phyloP scores from a whole-genome alignment of 2,329 filamentous ascomycete species.

The Tolypocladium tropicale region DNA sequence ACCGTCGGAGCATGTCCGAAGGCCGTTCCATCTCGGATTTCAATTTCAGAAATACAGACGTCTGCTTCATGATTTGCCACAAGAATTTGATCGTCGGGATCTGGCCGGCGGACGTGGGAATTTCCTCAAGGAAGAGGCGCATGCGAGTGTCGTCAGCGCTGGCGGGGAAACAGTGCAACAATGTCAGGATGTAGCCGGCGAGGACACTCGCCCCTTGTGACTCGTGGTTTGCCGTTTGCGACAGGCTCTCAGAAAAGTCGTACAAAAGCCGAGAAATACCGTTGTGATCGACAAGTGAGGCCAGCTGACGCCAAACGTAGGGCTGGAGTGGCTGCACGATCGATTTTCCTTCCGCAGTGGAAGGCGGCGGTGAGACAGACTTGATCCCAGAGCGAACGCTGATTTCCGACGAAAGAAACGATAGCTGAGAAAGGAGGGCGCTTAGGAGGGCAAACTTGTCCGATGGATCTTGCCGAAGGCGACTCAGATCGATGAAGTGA shows the following conservation, averaged over 20 bases:
- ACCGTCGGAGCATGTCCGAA: conserved; percentile 18
- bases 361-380: conserved; percentile 1
- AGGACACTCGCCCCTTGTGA: conserved; percentile 50
- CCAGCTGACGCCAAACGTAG: conserved; percentile 56
- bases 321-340: conserved; percentile 25
- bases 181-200: conserved; percentile 76
- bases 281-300: conserved; percentile 62
- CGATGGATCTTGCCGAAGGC: conserved; percentile 21
- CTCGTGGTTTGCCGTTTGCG: conserved; percentile 18
- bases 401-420: conserved; percentile 40
- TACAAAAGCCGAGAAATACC: conserved; percentile 47
- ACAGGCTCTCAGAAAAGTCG: conserved; percentile 22
- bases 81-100: conserved; percentile 56
- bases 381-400: conserved; percentile 28
- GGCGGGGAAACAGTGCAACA: conserved; percentile 75
- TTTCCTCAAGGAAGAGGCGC: conserved; percentile 64
- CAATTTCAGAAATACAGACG: conserved; percentile 26
- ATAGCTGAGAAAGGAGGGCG: conserved; percentile 43
- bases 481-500: conserved; percentile 52
- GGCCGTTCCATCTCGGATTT: conserved; percentile 18
- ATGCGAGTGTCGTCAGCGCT: conserved; percentile 84
- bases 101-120: conserved; percentile 39
- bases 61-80: conserved; percentile 53
- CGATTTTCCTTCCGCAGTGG: conserved; percentile 9
- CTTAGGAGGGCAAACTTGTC: conserved; percentile 34